These are phyloP conservation scores for Axilococcus clingmanii DNA, from an alignment of 139 green algal species.

Conservation along the genomic window DNA sequence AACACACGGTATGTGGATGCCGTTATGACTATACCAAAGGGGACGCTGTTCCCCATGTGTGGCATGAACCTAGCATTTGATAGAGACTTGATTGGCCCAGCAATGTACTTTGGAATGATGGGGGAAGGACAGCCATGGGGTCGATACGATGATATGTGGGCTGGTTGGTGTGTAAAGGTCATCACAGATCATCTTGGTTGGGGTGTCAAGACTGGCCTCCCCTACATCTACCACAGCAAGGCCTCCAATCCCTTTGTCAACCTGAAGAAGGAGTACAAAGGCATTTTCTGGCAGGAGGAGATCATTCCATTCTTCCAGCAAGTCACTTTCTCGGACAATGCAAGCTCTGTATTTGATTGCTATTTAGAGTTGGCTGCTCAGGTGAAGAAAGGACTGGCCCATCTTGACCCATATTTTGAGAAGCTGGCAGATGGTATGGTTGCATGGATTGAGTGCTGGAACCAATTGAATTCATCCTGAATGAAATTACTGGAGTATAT, in stretches of 20 bases:
- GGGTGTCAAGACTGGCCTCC: constrained; percentile 92
- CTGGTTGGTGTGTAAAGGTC: constrained; percentile 86
- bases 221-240: constrained; percentile 97
- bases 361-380: constrained; percentile 85
- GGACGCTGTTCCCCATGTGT: constrained; percentile 93
- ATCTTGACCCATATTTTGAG: constrained; percentile 90
- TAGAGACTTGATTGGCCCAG: constrained; percentile 77
- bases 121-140: constrained; percentile 92
- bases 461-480: constrained; percentile 49
- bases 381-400: constrained; percentile 58
- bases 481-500: not conserved
- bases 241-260: constrained; percentile 94
- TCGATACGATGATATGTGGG: constrained; percentile 98
- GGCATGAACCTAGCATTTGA: constrained; percentile 97
- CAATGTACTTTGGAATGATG: constrained; percentile 98
- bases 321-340: constrained; percentile 52
- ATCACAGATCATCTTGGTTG: constrained; percentile 89
- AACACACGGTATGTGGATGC: constrained; percentile 91
- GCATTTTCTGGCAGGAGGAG: constrained; percentile 96
- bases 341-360: constrained; percentile 45
- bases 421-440: constrained; percentile 90
- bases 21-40: constrained; percentile 93
- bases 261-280: constrained; percentile 97
- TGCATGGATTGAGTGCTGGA: constrained; percentile 80
- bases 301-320: constrained; percentile 91